phyloP scores from a whole-genome alignment of 345 rosid genomes.

The Citrus medica region DNA sequence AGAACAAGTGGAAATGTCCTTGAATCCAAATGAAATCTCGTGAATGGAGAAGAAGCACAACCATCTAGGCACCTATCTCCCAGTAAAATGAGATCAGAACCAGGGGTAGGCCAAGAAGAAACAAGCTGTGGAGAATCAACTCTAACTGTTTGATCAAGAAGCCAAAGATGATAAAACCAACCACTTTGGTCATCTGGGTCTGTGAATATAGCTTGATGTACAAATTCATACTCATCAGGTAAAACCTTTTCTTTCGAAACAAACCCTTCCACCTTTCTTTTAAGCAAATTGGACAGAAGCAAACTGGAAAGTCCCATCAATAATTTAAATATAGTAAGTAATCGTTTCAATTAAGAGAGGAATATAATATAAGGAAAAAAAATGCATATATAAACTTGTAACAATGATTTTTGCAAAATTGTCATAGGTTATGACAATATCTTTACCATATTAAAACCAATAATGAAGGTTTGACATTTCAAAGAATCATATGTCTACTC shows the following conservation, averaged over 20 bases:
- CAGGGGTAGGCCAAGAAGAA: constrained; percentile 82
- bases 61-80: constrained; percentile 31
- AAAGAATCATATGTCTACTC: not conserved
- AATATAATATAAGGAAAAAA: not conserved
- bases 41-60: constrained; percentile 30
- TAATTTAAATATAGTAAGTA: not conserved
- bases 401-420: not conserved
- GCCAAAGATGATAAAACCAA: constrained; percentile 99
- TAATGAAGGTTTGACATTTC: not conserved
- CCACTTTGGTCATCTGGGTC: constrained; percentile 95
- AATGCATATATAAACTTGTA: not conserved
- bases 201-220: constrained; percentile 74
- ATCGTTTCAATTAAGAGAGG: not conserved
- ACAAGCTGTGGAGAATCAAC: constrained; percentile 58
- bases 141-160: constrained; percentile 77
- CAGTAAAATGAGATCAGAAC: constrained; percentile 41
- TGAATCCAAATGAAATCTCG: constrained; percentile 30
- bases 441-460: not conserved
- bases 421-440: not conserved
- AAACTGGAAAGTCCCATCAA: constrained; percentile 50
- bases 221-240: constrained; percentile 63
- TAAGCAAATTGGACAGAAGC: constrained; percentile 64
- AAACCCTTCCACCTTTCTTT: constrained; percentile 50
- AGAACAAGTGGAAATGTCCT: constrained; percentile 64
- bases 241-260: constrained; percentile 44